These are phyloP conservation scores for Cynara cardunculus DNA, from an alignment of 129 eudicot genomes.

Conservation along the genomic window DNA sequence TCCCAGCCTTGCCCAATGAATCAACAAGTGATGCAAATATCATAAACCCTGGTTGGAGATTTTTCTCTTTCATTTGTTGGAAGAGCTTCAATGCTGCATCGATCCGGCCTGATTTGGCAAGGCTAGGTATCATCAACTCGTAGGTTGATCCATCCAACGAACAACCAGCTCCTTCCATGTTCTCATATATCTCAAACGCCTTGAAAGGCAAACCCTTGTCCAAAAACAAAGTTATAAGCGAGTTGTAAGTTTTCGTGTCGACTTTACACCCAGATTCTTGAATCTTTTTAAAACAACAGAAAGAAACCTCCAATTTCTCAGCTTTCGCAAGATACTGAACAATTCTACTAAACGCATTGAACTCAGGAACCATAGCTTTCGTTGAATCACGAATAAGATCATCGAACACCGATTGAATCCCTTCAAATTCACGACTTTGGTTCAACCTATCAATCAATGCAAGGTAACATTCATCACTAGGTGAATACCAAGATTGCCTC, in stretches of 20 bases:
- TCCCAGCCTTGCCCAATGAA: constrained; percentile 94
- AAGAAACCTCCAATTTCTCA: constrained; percentile 84
- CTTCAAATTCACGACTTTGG: constrained; percentile 72
- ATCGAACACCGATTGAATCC: constrained; percentile 71
- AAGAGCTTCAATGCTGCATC: constrained; percentile 88
- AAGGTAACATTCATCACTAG: constrained; percentile 67
- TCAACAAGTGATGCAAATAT: constrained; percentile 78
- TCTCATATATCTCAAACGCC: constrained; percentile 91
- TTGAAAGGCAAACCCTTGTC: constrained; percentile 89
- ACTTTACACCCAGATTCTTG: constrained; percentile 65
- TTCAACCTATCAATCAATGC: constrained; percentile 69
- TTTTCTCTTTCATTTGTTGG: constrained; percentile 78
- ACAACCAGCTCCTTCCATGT: constrained; percentile 72
- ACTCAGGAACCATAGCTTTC: constrained; percentile 29
- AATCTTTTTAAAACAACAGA: constrained; percentile 84
- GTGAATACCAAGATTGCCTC: constrained; percentile 78
- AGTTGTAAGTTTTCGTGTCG: constrained; percentile 70
- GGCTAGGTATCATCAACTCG: constrained; percentile 86
- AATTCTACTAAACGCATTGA: constrained; percentile 60
- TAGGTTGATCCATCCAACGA: constrained; percentile 74
- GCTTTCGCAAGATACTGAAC: constrained; percentile 84
- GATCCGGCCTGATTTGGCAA: constrained; percentile 89
- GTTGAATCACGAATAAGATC: constrained; percentile 64
- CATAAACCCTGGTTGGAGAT: constrained; percentile 52
- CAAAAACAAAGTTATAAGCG: constrained; percentile 69